Evolutionary conservation across 768 basidiomycete species (phyloP).

Genomic region (Infundibulicybe gibba): DNA sequence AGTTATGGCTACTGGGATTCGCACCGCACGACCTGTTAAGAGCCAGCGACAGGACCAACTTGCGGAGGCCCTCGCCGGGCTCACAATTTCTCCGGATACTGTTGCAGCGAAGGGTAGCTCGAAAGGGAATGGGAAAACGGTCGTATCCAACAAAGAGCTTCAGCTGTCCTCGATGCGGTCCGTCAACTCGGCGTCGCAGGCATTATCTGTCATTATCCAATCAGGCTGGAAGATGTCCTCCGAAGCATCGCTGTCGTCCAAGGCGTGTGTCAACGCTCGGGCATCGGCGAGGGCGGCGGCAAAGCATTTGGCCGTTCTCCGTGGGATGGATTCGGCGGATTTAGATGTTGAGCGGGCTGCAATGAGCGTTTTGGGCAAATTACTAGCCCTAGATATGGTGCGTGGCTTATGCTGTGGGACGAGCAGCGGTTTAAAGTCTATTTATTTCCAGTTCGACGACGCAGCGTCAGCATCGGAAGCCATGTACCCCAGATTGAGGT

Average conservation of each 20-base stretch:
- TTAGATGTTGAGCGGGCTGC: constrained; percentile 76
- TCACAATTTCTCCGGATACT: no score
- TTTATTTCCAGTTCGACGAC: constrained; percentile 43
- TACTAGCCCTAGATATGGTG: constrained; percentile 70
- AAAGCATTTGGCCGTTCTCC: constrained; percentile 42
- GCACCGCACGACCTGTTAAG: no score
- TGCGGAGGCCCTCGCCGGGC: no score
- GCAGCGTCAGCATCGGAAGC: constrained; percentile 42
- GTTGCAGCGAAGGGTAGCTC: no score
- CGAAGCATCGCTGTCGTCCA: constrained; percentile 19
- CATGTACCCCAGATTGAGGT: constrained; percentile 41
- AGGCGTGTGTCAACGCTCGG: constrained; percentile 26
- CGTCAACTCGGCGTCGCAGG: constrained; percentile 61
- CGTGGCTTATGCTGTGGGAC: constrained; percentile 19
- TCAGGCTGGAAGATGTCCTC: constrained; percentile 55
- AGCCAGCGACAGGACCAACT: no score
- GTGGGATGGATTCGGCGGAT: constrained; percentile 40
- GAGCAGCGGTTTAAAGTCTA: constrained; percentile 1
- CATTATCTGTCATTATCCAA: constrained; percentile 46
- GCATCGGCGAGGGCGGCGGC: constrained; percentile 34
- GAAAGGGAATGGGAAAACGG: no score
- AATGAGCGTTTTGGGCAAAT: constrained; percentile 60
- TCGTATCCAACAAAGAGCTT: constrained; percentile 27
- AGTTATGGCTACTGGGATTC: no score
- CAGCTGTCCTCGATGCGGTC: constrained; percentile 52